Conservation (phyloP, 345 rosid species). For the Nasturtium officinale region DNA sequence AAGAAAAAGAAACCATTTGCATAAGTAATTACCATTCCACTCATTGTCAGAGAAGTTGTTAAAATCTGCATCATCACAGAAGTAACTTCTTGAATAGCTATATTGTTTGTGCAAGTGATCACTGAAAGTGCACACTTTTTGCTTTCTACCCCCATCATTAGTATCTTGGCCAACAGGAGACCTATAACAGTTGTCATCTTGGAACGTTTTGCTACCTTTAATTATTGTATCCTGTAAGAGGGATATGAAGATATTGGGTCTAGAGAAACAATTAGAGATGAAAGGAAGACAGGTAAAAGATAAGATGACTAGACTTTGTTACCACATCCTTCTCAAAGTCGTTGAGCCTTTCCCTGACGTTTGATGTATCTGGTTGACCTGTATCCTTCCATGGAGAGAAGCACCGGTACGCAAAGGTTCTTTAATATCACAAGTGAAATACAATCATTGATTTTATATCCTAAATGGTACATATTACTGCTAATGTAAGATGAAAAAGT, state of each 20-base stretch:
- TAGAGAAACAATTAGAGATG: constrained; percentile 11
- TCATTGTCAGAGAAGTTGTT: constrained; percentile 29
- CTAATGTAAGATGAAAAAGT: constrained; percentile 7
- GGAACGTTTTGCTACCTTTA: constrained; percentile 49
- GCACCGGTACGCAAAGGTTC: constrained; percentile 33
- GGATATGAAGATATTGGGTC: constrained; percentile 14
- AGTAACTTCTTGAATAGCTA: constrained; percentile 45
- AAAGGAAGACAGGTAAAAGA: constrained; percentile 17
- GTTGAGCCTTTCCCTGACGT: constrained; percentile 35
- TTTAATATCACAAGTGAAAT: constrained; percentile 27
- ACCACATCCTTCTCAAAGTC: constrained; percentile 62
- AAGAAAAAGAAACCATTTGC: neutral
- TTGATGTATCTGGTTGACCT: constrained; percentile 44
- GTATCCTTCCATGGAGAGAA: constrained; percentile 50
- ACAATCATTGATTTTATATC: constrained; percentile 14
- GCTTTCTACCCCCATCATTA: constrained; percentile 38
- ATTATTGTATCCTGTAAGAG: constrained; percentile 56
- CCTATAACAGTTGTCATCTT: constrained; percentile 38
- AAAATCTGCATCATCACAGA: constrained; percentile 32
- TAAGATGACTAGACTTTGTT: constrained; percentile 29
- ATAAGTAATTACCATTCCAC: constrained; percentile 57
- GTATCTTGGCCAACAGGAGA: constrained; percentile 43
- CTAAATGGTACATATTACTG: constrained; percentile 18
- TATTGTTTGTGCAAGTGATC: constrained; percentile 43
- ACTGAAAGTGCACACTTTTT: constrained; percentile 34